A percentile compares a stretch with the other conserved stretches of the same genome.
Evolutionary conservation across 83 land plant species (phyloP).

Genomic region (Diphasiastrum complanatum): DNA sequence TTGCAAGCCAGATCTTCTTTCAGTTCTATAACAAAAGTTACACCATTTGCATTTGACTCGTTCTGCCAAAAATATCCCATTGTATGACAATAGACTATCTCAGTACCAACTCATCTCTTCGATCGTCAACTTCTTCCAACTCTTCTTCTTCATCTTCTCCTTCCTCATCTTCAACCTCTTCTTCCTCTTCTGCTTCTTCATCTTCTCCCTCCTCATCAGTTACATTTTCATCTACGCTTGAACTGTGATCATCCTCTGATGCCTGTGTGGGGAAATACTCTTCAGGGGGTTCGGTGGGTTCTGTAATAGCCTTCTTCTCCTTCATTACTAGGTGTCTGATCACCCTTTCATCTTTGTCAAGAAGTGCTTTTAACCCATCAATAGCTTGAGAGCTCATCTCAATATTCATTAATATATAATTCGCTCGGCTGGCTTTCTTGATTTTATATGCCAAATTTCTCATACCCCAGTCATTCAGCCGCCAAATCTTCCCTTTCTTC

Average conservation of each 20-base stretch:
- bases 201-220: constrained; percentile 39
- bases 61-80: too few species aligned
- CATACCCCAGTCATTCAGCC: constrained; percentile 92
- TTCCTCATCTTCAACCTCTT: constrained; percentile 35
- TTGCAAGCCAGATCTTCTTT: too few species aligned
- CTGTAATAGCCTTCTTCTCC: constrained; percentile 56
- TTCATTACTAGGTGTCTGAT: constrained; percentile 84
- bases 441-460: constrained; percentile 84
- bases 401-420: constrained; percentile 93
- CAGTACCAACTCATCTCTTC: too few species aligned
- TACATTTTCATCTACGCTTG: constrained; percentile 7
- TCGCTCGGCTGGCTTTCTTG: constrained; percentile 63
- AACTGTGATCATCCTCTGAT: background rate
- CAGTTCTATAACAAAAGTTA: too few species aligned
- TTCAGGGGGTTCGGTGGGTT: constrained; percentile 71
- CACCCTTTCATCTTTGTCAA: constrained; percentile 86
- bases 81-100: too few species aligned
- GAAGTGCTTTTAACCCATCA: constrained; percentile 60
- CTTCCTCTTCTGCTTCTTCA: constrained; percentile 33
- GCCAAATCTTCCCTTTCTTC: constrained; percentile 78
- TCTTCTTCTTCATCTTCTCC: constrained; percentile 25
- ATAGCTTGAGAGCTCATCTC: constrained; percentile 64
- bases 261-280: constrained; percentile 45
- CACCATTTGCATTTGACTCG: too few species aligned
- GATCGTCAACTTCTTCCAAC: too few species aligned